Percentiles rank a stretch among this genome's conserved stretches.
These are phyloP conservation scores for Glycine latifolia DNA, from an alignment of 306 rosid species.

Conservation along the genomic window DNA sequence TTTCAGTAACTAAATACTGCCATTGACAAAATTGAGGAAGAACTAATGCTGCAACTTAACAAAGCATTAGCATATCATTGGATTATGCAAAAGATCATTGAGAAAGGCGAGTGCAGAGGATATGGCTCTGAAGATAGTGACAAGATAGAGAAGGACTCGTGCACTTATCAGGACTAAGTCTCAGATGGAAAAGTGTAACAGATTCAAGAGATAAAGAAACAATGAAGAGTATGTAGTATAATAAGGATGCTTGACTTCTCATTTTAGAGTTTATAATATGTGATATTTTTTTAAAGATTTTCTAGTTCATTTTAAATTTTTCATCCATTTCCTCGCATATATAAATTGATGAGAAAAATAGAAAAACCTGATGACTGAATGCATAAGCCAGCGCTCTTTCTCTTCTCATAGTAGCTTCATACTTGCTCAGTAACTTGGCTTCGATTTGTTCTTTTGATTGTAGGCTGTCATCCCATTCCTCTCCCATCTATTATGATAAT, in stretches of 20 bases:
- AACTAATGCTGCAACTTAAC: background rate
- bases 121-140: slow-evolving; percentile 13
- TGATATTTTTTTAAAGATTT: slow-evolving; percentile 25
- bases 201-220: slow-evolving; percentile 34
- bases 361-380: slow-evolving; percentile 91
- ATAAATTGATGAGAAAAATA: slow-evolving; percentile 36
- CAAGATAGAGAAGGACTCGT: background rate
- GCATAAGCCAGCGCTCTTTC: slow-evolving; percentile 98
- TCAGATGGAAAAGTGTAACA: slow-evolving; percentile 33
- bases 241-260: slow-evolving; percentile 22
- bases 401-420: slow-evolving; percentile 92
- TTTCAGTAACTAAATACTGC: slow-evolving; percentile 24
- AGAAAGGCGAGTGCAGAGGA: slow-evolving; percentile 27
- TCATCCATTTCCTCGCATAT: slow-evolving; percentile 16
- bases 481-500: slow-evolving; percentile 74
- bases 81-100: slow-evolving; percentile 1
- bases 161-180: slow-evolving; percentile 25
- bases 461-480: slow-evolving; percentile 97
- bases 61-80: slow-evolving; percentile 15
- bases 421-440: slow-evolving; percentile 80
- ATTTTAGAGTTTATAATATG: slow-evolving; percentile 22
- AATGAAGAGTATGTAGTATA: background rate
- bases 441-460: slow-evolving; percentile 97
- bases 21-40: slow-evolving; percentile 38
- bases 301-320: slow-evolving; percentile 14